phyloP scores from a whole-genome alignment of 106 monocot species.

The Allium cepa region DNA sequence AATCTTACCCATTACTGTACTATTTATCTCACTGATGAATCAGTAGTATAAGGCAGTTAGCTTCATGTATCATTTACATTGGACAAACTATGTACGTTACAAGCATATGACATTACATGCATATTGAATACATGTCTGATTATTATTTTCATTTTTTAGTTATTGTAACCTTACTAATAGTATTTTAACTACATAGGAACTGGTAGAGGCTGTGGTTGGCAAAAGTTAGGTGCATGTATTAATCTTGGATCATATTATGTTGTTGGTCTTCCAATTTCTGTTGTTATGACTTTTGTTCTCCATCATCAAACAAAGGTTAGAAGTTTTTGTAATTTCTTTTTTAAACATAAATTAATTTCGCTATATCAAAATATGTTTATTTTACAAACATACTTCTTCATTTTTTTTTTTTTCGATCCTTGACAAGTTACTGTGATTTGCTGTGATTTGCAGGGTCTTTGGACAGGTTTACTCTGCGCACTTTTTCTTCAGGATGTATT shows the following conservation, averaged over 20 bases:
- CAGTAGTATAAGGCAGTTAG: too few relatives aligned
- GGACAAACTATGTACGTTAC: too few relatives aligned
- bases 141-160: neutral
- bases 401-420: neutral
- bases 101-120: too few relatives aligned
- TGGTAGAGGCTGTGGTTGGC: conserved; percentile 47
- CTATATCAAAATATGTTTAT: neutral
- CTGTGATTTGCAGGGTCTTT: conserved; percentile 30
- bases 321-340: too few relatives aligned
- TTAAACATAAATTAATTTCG: neutral
- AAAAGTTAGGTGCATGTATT: conserved; percentile 36
- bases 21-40: too few relatives aligned
- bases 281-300: conserved; percentile 31
- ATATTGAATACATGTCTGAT: too few relatives aligned
- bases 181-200: conserved; percentile 15
- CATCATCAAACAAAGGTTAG: conserved; percentile 24
- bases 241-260: conserved; percentile 50
- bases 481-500: conserved; percentile 9
- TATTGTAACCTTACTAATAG: conserved; percentile 3
- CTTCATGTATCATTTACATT: too few relatives aligned
- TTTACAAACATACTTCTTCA: neutral
- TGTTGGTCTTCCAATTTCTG: conserved; percentile 40
- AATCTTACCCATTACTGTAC: too few relatives aligned
- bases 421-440: neutral
- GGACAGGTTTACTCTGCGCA: conserved; percentile 35